Percentiles rank a stretch among this genome's conserved stretches.
These are phyloP conservation scores for Arabidopsis suecica DNA, from an alignment of 345 rosid genomes.

Conservation along the genomic window DNA sequence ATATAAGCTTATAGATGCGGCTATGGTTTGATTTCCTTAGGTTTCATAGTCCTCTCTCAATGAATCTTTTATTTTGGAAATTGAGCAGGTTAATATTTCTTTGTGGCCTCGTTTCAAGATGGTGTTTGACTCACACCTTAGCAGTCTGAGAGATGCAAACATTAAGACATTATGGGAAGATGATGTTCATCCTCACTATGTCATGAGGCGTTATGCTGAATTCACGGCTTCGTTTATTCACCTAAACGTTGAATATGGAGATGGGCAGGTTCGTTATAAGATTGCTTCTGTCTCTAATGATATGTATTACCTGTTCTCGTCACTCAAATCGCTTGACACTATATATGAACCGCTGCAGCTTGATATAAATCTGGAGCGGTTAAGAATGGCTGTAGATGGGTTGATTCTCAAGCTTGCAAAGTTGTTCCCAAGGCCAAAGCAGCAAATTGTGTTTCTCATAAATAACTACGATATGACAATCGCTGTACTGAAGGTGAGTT, in stretches of 20 bases:
- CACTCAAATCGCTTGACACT: slow-evolving; percentile 12
- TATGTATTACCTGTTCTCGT: slow-evolving; percentile 13
- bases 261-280: slow-evolving; percentile 77
- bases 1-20: slow-evolving; percentile 9
- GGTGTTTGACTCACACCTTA: slow-evolving; percentile 92
- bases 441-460: slow-evolving; percentile 82
- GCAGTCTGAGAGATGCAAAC: slow-evolving; percentile 89
- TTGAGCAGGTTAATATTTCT: slow-evolving; percentile 85
- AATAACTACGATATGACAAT: slow-evolving; percentile 98
- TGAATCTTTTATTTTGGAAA: slow-evolving; percentile 29
- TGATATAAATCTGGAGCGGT: slow-evolving; percentile 89
- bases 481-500: slow-evolving; percentile 84
- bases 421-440: slow-evolving; percentile 72
- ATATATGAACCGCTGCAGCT: slow-evolving; percentile 61
- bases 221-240: slow-evolving; percentile 97
- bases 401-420: slow-evolving; percentile 86
- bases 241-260: slow-evolving; percentile 92
- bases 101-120: slow-evolving; percentile 98
- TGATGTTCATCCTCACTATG: slow-evolving; percentile 98
- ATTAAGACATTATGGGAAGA: slow-evolving; percentile 94
- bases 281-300: slow-evolving; percentile 26
- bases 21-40: slow-evolving; percentile 8
- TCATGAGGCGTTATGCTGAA: slow-evolving; percentile 99
- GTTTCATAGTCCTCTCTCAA: slow-evolving; percentile 26
- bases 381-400: slow-evolving; percentile 94